Evolutionary conservation across 805 yeast species (phyloP).

Genomic region (Candida boleticola): DNA sequence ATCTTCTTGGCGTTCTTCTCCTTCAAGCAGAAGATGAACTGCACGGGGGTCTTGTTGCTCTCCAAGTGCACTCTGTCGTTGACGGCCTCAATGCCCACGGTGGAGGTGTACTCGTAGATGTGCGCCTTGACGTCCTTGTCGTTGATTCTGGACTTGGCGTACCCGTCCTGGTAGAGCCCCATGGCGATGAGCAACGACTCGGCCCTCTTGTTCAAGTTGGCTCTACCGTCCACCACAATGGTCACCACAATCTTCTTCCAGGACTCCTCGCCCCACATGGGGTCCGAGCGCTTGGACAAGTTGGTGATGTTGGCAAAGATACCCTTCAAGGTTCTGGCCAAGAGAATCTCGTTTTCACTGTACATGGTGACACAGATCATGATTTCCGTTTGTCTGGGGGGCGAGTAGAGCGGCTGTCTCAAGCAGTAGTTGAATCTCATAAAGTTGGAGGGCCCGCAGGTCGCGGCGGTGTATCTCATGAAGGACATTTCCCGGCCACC

Average conservation of each 20-base stretch:
- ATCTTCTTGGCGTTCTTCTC: constrained; percentile 88
- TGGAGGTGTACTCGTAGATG: constrained; percentile 89
- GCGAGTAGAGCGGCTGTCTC: constrained; percentile 75
- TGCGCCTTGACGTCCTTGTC: constrained; percentile 81
- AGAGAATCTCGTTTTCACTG: constrained; percentile 79
- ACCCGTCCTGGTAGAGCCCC: constrained; percentile 94
- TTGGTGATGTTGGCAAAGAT: constrained; percentile 84
- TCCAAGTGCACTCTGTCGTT: constrained; percentile 65
- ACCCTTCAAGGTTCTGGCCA: constrained; percentile 87
- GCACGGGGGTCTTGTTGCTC: constrained; percentile 74
- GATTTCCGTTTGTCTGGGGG: constrained; percentile 81
- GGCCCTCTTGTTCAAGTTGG: constrained; percentile 75
- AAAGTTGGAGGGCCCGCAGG: constrained; percentile 84
- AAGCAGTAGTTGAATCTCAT: constrained; percentile 63
- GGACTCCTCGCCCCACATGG: constrained; percentile 90
- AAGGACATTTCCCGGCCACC: constrained; percentile 65
- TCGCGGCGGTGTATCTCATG: constrained; percentile 92
- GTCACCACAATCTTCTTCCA: constrained; percentile 94
- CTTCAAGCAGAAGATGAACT: constrained; percentile 83
- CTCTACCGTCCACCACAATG: constrained; percentile 89
- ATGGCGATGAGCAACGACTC: constrained; percentile 78
- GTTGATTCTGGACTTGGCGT: constrained; percentile 88
- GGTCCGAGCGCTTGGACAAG: constrained; percentile 60
- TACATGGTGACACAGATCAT: constrained; percentile 86
- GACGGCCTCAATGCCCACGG: constrained; percentile 77